Percentiles rank a stretch among this genome's conserved stretches.
Conservation (phyloP, 495 filamentous ascomycete species). For the Neurospora tetraspora region DNA sequence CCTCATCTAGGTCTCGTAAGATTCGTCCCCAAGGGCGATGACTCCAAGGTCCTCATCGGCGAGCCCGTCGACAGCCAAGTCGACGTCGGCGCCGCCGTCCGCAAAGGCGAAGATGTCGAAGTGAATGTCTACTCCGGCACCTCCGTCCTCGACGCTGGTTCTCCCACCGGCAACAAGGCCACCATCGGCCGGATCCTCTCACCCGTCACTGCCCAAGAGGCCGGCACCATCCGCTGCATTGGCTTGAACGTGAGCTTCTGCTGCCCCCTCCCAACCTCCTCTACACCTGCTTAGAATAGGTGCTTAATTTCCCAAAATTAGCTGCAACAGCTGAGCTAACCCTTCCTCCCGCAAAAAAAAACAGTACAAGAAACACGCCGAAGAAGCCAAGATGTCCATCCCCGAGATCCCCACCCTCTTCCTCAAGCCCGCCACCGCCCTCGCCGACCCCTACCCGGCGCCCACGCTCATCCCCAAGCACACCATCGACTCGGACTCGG, state of each 20-base stretch:
- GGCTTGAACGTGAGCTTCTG: conserved; percentile 32
- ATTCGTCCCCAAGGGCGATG: conserved; percentile 45
- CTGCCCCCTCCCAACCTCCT: background rate
- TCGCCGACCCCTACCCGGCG: conserved; percentile 33
- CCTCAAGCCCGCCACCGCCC: conserved; percentile 33
- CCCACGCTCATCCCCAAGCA: conserved; percentile 38
- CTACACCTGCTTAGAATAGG: background rate
- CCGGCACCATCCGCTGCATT: conserved; percentile 37
- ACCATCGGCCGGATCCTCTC: conserved; percentile 45
- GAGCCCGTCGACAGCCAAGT: conserved; percentile 43
- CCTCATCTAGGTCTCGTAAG: conserved; percentile 43
- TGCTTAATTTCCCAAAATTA: too few relatives aligned
- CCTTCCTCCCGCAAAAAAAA: conserved; percentile 12
- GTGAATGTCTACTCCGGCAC: conserved; percentile 45
- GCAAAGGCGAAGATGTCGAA: conserved; percentile 43
- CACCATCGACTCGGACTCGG: conserved; percentile 27
- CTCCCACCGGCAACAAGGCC: conserved; percentile 38
- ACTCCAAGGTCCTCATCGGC: conserved; percentile 42
- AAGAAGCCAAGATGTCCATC: conserved; percentile 35
- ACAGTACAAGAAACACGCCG: conserved; percentile 39
- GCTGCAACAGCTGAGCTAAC: background rate
- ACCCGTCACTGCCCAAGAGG: conserved; percentile 37
- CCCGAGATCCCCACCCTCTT: conserved; percentile 36
- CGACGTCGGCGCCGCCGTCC: conserved; percentile 46
- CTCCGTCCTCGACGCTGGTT: conserved; percentile 44